These are phyloP conservation scores for Beauveria sp. DNA, from an alignment of 2,329 filamentous ascomycete species.

Conservation along the genomic window DNA sequence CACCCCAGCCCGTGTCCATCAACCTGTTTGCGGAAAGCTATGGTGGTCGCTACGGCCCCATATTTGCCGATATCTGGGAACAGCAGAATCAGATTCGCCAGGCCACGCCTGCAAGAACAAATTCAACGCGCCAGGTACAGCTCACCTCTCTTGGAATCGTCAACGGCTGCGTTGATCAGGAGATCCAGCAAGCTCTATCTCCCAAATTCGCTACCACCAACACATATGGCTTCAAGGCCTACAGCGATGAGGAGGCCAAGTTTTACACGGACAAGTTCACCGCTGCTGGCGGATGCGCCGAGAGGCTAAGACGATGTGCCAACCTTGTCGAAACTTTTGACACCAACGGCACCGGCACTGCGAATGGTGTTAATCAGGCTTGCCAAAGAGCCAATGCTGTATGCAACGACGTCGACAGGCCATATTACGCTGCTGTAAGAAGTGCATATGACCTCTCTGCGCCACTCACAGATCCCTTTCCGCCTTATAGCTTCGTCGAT, in stretches of 20 bases:
- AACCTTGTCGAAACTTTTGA: constrained; percentile 31
- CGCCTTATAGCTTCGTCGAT: constrained; percentile 50
- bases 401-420: constrained; percentile 44
- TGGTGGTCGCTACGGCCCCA: constrained; percentile 61
- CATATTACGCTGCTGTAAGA: constrained; percentile 48
- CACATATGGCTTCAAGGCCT: constrained; percentile 54
- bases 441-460: constrained; percentile 57
- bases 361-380: constrained; percentile 29
- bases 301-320: constrained; percentile 46
- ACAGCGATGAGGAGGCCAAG: constrained; percentile 43
- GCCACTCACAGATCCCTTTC: constrained; percentile 50
- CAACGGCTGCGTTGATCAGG: constrained; percentile 62
- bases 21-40: constrained; percentile 65
- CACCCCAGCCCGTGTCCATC: constrained; percentile 43
- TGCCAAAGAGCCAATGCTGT: constrained; percentile 43
- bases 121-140: constrained; percentile 49
- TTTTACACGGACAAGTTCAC: constrained; percentile 32
- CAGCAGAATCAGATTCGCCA: constrained; percentile 51
- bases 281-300: constrained; percentile 40
- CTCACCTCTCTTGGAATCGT: constrained; percentile 60
- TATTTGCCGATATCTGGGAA: constrained; percentile 52
- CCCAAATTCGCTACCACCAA: constrained; percentile 54
- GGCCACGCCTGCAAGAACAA: constrained; percentile 40
- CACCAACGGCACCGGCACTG: constrained; percentile 32
- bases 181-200: constrained; percentile 51